Conservation (phyloP, 108 stramenopile species). For the Halocafeteria seosinensis region DNA sequence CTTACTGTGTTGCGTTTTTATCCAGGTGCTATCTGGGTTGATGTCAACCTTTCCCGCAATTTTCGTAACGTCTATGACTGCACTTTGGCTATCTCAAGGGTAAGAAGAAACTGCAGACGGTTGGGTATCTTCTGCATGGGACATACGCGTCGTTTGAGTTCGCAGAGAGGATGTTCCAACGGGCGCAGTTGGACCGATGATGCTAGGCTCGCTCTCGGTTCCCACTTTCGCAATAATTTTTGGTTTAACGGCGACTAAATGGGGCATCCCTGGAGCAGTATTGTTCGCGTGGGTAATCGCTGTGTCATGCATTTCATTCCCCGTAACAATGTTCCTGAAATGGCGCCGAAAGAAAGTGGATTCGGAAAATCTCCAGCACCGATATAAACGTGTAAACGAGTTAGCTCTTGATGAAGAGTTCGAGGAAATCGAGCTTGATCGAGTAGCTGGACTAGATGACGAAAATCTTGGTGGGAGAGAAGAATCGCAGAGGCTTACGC, state of each 20-base stretch:
- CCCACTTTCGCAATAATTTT: not conserved
- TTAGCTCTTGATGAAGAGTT: too few species aligned
- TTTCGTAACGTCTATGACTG: not conserved
- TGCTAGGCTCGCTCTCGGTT: not conserved
- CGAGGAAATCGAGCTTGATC: too few species aligned
- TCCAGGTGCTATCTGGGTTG: not conserved
- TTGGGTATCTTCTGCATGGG: too few species aligned
- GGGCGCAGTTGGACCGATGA: not conserved
- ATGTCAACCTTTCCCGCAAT: not conserved
- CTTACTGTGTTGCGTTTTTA: too few species aligned
- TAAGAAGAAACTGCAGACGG: too few species aligned
- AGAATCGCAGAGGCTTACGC: too few species aligned
- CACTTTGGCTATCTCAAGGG: not conserved
- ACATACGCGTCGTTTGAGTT: too few species aligned
- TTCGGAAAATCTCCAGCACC: too few species aligned
- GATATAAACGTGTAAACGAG: too few species aligned
- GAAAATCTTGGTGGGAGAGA: too few species aligned
- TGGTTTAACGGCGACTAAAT: not conserved
- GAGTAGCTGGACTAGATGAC: too few species aligned
- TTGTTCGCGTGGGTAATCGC: not conserved
- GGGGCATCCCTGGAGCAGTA: not conserved
- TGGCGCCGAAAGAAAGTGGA: slow-evolving; percentile 1
- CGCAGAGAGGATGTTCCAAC: not conserved
- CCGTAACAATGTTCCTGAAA: not conserved
- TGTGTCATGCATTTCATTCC: not conserved